These are phyloP conservation scores for Cyberlindnera bimundalis DNA, from an alignment of 805 yeast genomes.

Conservation along the genomic window DNA sequence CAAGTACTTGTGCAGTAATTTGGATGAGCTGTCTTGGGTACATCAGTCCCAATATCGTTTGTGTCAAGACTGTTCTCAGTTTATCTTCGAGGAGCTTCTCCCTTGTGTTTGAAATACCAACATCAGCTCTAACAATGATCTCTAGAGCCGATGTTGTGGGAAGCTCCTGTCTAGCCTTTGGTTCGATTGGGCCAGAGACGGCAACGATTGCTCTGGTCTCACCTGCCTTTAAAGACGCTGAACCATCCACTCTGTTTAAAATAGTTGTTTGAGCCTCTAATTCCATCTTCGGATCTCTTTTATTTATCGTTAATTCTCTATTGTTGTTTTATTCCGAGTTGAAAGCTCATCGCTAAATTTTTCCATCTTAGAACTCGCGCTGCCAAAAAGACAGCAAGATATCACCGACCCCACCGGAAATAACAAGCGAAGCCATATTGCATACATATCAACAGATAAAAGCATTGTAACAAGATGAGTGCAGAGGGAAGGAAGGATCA, in stretches of 20 bases:
- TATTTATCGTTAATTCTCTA: too few relatives aligned
- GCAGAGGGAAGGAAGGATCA: slow-evolving; percentile 38
- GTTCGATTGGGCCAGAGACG: slow-evolving; percentile 89
- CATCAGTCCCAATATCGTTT: slow-evolving; percentile 54
- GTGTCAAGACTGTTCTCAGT: slow-evolving; percentile 55
- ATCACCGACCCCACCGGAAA: slow-evolving; percentile 2
- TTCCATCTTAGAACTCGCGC: neutral
- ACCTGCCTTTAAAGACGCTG: slow-evolving; percentile 54
- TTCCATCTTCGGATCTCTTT: neutral
- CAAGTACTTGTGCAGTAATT: slow-evolving; percentile 61
- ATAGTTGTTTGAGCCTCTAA: slow-evolving; percentile 18
- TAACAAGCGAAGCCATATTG: too few relatives aligned
- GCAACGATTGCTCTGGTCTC: slow-evolving; percentile 63
- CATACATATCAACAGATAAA: too few relatives aligned
- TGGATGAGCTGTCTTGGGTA: slow-evolving; percentile 82
- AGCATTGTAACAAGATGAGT: too few relatives aligned
- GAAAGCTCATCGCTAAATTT: slow-evolving; percentile 2
- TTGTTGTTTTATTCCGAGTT: neutral
- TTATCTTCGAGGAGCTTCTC: slow-evolving; percentile 77
- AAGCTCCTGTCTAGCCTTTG: slow-evolving; percentile 74
- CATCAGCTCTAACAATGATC: slow-evolving; percentile 71
- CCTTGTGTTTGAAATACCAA: slow-evolving; percentile 69
- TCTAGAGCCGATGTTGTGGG: slow-evolving; percentile 79
- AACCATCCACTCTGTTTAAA: slow-evolving; percentile 73
- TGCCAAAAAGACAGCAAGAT: too few relatives aligned